Evolutionary conservation across 1,284 basidiomycete species (phyloP), one percentile per base, ranked within the genome.

Genomic region (Puccinia polysora): DNA sequence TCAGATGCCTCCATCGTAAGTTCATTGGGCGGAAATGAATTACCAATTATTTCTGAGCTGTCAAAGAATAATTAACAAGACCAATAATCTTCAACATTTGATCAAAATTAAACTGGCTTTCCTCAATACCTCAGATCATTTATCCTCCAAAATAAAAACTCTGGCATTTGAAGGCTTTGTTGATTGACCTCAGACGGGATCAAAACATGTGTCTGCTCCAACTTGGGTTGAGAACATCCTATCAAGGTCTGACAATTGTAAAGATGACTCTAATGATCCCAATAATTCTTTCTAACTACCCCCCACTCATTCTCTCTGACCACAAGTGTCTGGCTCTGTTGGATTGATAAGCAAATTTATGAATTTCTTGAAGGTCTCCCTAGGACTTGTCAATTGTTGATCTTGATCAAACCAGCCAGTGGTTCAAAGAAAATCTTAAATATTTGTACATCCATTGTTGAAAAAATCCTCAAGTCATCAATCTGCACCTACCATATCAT

Each of bases 371-470:
- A n/a, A n/a, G n/a, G n/a, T n/a, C n/a, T n/a, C n/a, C n/a, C n/a
- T n/a, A n/a, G n/a, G n/a, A n/a, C n/a, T n/a, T 18, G 67, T 10
- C 20, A 64, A 0, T 60, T 77, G n/a, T 73, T 74, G 34, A 83
- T 97, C 1, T 80, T 97, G n/a, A 84, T 97, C 74, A 97, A 97
- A 79, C 94, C 94, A 1, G 82, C 85, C 65, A 89, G 93, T 73
- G 94, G 94, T 1, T 82, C 94, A 85, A 89, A 89, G 56, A 89
- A 89, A 78, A 88, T 85, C 0, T 81, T 80, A 10, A 75, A 82
- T 0, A 82, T 88, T 0, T 93, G 87, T 74, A 80, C 82, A n/a
- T 84, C 84, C 69, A 83, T 83, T 14, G 86, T 94, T 1, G 83
- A 88, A 75, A 94, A 94, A 1, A 86, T 97, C 59, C 83, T 97